These are phyloP conservation scores for Amphicarpaea edgeworthii DNA, from an alignment of 306 rosid species.

Conservation along the genomic window DNA sequence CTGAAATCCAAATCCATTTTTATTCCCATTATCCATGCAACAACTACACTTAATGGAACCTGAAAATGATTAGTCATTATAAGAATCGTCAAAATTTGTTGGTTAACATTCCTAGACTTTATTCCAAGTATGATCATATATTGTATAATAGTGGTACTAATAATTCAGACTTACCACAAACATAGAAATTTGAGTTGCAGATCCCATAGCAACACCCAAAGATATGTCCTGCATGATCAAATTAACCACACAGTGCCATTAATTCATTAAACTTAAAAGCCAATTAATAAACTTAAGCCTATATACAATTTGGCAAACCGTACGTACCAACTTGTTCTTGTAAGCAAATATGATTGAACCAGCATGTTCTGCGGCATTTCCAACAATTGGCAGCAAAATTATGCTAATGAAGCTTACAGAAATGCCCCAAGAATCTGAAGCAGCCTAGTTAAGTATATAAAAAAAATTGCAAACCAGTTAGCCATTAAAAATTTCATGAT, in stretches of 20 bases:
- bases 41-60: slow-evolving; percentile 89
- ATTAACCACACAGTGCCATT: neutral
- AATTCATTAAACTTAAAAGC: neutral
- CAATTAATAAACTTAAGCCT: neutral
- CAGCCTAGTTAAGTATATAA: slow-evolving; percentile 60
- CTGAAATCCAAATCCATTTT: slow-evolving; percentile 85
- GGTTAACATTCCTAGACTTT: neutral
- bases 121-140: neutral
- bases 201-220: slow-evolving; percentile 92
- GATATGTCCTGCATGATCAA: slow-evolving; percentile 71
- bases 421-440: slow-evolving; percentile 95
- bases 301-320: slow-evolving; percentile 1
- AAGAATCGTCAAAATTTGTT: slow-evolving; percentile 6
- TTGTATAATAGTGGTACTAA: neutral
- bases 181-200: slow-evolving; percentile 92
- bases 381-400: slow-evolving; percentile 94
- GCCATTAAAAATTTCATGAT: neutral
- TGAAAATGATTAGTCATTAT: slow-evolving; percentile 43
- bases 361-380: slow-evolving; percentile 98
- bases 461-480: neutral
- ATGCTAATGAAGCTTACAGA: slow-evolving; percentile 91
- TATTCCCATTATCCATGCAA: slow-evolving; percentile 90
- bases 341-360: slow-evolving; percentile 95
- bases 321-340: slow-evolving; percentile 89
- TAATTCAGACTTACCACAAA: slow-evolving; percentile 73